Percentiles rank a stretch among this genome's conserved stretches.
phyloP scores from a whole-genome alignment of 1,284 basidiomycete species.

The Cutaneotrichosporon daszewskae region DNA sequence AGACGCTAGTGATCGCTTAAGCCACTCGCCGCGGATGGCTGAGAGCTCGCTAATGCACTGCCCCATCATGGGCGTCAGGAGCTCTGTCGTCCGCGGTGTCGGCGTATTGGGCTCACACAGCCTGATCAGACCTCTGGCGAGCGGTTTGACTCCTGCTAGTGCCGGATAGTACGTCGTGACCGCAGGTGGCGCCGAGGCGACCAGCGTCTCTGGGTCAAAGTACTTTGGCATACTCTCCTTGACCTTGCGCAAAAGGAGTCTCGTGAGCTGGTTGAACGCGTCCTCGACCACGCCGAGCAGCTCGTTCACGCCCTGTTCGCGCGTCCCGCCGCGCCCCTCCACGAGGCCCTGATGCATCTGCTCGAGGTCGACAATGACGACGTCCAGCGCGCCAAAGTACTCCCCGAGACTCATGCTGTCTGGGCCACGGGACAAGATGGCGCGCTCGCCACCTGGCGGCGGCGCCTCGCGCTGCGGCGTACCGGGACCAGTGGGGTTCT shows the following conservation, averaged over 20 bases:
- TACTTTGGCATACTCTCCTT: slow-evolving; percentile 11
- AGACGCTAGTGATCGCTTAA: slow-evolving; percentile 21
- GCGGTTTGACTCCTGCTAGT: slow-evolving; percentile 23
- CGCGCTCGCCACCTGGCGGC: slow-evolving; percentile 31
- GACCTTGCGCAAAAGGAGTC: slow-evolving; percentile 33
- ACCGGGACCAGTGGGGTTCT: not conserved
- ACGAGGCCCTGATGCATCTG: slow-evolving; percentile 39
- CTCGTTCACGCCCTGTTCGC: slow-evolving; percentile 41
- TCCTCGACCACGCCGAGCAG: slow-evolving; percentile 41
- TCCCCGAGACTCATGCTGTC: slow-evolving; percentile 39
- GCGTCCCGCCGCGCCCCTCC: slow-evolving; percentile 37
- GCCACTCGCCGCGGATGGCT: slow-evolving; percentile 32
- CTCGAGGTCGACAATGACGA: slow-evolving; percentile 41
- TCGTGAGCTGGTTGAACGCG: slow-evolving; percentile 29
- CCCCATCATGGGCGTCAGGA: slow-evolving; percentile 26
- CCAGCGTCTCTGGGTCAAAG: slow-evolving; percentile 10
- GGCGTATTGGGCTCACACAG: slow-evolving; percentile 19
- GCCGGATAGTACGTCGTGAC: slow-evolving; percentile 33
- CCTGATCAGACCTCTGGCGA: slow-evolving; percentile 18
- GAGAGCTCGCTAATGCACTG: slow-evolving; percentile 24
- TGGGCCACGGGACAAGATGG: slow-evolving; percentile 31
- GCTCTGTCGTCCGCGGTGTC: slow-evolving; percentile 24
- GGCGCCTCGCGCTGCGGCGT: not conserved
- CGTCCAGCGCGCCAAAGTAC: slow-evolving; percentile 39
- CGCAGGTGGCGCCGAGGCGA: slow-evolving; percentile 24